Conservation (phyloP, 2,329 filamentous ascomycete species). For the Apiospora marii region DNA sequence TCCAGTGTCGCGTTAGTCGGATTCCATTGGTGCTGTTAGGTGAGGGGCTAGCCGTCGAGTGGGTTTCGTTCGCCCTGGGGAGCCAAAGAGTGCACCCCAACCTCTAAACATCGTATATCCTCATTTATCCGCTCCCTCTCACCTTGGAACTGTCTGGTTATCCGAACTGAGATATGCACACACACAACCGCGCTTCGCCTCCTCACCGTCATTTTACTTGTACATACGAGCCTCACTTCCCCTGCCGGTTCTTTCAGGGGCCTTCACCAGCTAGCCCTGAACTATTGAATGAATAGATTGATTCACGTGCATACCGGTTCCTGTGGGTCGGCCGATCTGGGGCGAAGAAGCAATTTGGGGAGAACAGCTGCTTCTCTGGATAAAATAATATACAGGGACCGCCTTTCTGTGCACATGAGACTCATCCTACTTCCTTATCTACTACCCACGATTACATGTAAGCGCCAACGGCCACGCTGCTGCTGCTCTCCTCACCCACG, state of each 20-base stretch:
- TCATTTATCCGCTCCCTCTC: background rate
- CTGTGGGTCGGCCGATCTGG: conserved; percentile 5
- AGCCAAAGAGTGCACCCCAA: background rate
- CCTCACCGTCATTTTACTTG: background rate
- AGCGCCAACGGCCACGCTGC: background rate
- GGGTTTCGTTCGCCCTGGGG: background rate
- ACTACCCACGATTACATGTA: background rate
- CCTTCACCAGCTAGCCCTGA: background rate
- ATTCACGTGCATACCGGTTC: background rate
- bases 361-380: background rate
- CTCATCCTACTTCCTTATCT: background rate
- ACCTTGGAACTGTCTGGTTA: background rate
- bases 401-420: background rate
- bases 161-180: background rate
- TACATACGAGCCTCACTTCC: background rate
- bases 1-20: background rate
- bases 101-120: background rate
- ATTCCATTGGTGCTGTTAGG: background rate
- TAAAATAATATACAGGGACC: background rate
- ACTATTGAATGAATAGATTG: conserved; percentile 22
- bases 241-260: background rate
- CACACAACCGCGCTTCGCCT: background rate
- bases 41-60: background rate
- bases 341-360: conserved; percentile 4
- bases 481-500: background rate